Percentiles rank a stretch among this genome's conserved stretches.
These are phyloP conservation scores for Suillus variegatus DNA, from an alignment of 768 basidiomycete genomes.

Conservation along the genomic window DNA sequence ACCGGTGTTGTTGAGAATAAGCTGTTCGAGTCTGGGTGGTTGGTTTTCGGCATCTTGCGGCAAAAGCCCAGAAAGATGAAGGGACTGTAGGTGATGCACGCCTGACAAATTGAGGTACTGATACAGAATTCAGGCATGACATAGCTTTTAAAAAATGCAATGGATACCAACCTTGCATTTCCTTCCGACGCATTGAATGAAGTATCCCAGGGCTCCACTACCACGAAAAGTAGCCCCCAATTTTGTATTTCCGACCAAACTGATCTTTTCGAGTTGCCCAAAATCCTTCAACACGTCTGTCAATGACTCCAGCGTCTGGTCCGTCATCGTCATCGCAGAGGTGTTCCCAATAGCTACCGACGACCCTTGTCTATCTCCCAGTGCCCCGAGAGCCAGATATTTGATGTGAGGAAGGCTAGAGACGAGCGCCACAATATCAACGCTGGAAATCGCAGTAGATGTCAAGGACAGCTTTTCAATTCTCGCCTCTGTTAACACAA, in stretches of 20 bases:
- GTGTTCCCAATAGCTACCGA: conserved; percentile 45
- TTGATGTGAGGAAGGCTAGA: conserved; percentile 41
- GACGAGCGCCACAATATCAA: conserved; percentile 44
- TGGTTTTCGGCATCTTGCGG: conserved; percentile 13
- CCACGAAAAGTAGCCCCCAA: conserved; percentile 42
- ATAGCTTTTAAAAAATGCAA: not conserved
- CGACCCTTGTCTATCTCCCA: conserved; percentile 51
- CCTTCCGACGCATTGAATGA: conserved; percentile 56
- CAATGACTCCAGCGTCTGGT: conserved; percentile 45
- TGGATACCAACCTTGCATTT: conserved; percentile 51
- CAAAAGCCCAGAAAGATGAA: conserved; percentile 52
- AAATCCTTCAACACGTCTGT: conserved; percentile 41
- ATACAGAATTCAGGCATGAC: not conserved
- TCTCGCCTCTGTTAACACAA: not conserved
- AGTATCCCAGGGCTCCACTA: conserved; percentile 40
- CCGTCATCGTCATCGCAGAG: conserved; percentile 57
- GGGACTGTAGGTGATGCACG: conserved; percentile 50
- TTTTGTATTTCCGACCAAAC: conserved; percentile 64
- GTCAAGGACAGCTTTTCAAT: conserved; percentile 64
- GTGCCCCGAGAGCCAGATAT: conserved; percentile 57
- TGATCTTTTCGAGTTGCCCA: conserved; percentile 50
- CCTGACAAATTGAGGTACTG: conserved; percentile 63
- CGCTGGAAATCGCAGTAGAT: conserved; percentile 46
- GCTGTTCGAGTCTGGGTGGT: conserved; percentile 43
- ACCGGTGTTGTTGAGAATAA: conserved; percentile 60